Conservation (phyloP, 2,329 filamentous ascomycete species). For the Microsporum audouinii region DNA sequence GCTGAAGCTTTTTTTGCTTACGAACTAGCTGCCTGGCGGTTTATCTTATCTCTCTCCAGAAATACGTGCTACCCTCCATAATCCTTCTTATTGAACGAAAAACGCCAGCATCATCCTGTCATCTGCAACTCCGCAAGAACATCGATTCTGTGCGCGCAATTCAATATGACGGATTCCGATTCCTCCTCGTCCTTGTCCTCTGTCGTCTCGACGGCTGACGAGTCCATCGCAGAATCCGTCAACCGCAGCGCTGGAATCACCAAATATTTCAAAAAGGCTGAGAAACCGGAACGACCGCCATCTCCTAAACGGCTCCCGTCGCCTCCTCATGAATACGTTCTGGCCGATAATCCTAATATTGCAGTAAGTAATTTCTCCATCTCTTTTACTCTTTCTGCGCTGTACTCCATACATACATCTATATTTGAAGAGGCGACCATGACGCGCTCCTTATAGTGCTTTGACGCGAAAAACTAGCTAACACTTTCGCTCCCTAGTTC, state of each 20-base stretch:
- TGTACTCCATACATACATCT: background rate
- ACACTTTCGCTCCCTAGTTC: conserved; percentile 50
- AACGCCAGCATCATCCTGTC: conserved; percentile 20
- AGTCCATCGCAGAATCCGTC: conserved; percentile 33
- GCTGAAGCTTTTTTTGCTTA: background rate
- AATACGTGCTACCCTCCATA: background rate
- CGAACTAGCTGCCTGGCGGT: background rate
- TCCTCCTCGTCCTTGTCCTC: conserved; percentile 47
- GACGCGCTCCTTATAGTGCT: conserved; percentile 1
- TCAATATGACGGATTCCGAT: conserved; percentile 41
- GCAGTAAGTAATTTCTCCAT: conserved; percentile 53
- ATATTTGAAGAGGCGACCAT: background rate
- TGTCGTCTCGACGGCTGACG: conserved; percentile 49
- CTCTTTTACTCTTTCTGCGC: background rate
- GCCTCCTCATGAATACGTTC: conserved; percentile 76
- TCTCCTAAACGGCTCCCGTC: conserved; percentile 43
- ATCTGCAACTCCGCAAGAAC: conserved; percentile 20
- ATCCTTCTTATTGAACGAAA: conserved; percentile 15
- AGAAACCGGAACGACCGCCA: conserved; percentile 49
- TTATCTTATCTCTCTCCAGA: background rate
- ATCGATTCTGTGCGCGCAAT: conserved; percentile 14
- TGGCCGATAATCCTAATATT: conserved; percentile 85
- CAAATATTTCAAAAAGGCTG: conserved; percentile 45
- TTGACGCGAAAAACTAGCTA: conserved; percentile 19
- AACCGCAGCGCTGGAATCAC: conserved; percentile 34